Conservation (phyloP, 768 basidiomycete species). For the Naganishia vishniacii region DNA sequence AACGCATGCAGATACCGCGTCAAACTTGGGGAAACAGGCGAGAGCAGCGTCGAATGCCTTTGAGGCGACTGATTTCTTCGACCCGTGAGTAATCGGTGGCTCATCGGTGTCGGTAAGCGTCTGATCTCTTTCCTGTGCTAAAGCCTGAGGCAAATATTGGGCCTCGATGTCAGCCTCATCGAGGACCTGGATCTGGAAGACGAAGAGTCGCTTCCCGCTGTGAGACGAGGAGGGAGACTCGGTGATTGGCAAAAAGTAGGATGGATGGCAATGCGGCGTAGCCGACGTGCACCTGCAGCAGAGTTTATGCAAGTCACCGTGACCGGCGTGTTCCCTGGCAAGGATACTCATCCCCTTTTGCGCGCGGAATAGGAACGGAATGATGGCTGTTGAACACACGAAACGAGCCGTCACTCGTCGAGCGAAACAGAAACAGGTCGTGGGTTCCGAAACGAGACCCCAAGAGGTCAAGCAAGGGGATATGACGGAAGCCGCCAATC, state of each 20-base stretch:
- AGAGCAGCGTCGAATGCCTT: constrained; percentile 82
- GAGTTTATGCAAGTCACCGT: constrained; percentile 72
- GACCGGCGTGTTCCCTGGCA: not conserved
- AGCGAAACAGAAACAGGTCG: constrained; percentile 63
- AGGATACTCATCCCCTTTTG: constrained; percentile 8
- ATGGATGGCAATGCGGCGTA: constrained; percentile 72
- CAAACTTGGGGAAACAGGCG: constrained; percentile 83
- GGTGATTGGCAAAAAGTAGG: constrained; percentile 80
- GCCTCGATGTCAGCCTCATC: constrained; percentile 32
- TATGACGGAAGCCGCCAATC: constrained; percentile 57
- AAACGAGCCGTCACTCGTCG: constrained; percentile 61
- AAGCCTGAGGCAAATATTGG: constrained; percentile 36
- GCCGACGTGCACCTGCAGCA: constrained; percentile 68
- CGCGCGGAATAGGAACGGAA: constrained; percentile 68
- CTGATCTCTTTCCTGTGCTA: not conserved
- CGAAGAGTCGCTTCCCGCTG: constrained; percentile 49
- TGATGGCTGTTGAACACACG: constrained; percentile 78
- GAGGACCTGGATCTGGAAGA: constrained; percentile 51
- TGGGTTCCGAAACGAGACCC: constrained; percentile 61
- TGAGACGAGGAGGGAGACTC: constrained; percentile 41
- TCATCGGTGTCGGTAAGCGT: not conserved
- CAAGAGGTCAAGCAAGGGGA: constrained; percentile 55
- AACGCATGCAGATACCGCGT: constrained; percentile 69
- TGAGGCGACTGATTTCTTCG: constrained; percentile 83
- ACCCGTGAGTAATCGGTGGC: constrained; percentile 38